phyloP scores from a whole-genome alignment of 164 flowering plant genomes.

The Umbellularia californica region DNA sequence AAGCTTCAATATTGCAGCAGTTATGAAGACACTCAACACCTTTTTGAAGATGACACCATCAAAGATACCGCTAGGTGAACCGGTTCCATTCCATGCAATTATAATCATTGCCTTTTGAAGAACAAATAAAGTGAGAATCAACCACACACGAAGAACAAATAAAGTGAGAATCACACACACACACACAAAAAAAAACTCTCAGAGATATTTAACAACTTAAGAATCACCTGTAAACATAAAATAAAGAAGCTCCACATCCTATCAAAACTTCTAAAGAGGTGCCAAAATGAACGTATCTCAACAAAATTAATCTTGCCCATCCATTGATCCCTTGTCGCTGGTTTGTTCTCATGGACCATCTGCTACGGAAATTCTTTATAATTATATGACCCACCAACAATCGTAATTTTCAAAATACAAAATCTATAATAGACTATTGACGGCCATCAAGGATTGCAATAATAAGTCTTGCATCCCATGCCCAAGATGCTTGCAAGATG shows the following conservation, averaged over 20 bases:
- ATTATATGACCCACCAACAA: neutral
- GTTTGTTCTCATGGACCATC: slow-evolving; percentile 47
- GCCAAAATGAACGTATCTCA: slow-evolving; percentile 92
- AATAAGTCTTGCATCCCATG: too few species aligned
- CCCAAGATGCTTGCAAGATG: too few species aligned
- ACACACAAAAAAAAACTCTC: too few species aligned
- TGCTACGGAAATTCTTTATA: neutral
- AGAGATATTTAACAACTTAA: too few species aligned
- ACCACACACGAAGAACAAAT: neutral
- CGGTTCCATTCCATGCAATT: slow-evolving; percentile 90
- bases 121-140: slow-evolving; percentile 11
- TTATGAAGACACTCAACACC: slow-evolving; percentile 80
- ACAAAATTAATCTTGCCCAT: slow-evolving; percentile 91
- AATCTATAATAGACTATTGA: too few species aligned
- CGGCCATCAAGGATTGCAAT: too few species aligned
- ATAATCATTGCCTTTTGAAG: slow-evolving; percentile 81
- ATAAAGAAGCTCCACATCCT: slow-evolving; percentile 94
- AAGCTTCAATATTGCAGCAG: slow-evolving; percentile 94
- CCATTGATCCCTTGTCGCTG: slow-evolving; percentile 51
- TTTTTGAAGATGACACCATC: slow-evolving; percentile 62
- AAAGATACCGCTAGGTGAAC: slow-evolving; percentile 48
- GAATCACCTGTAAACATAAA: slow-evolving; percentile 71
- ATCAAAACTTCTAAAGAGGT: slow-evolving; percentile 88
- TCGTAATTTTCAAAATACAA: too few species aligned
- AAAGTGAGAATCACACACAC: neutral